These are phyloP conservation scores for Lumnitzera racemosa DNA, from an alignment of 345 rosid species.

Conservation along the genomic window DNA sequence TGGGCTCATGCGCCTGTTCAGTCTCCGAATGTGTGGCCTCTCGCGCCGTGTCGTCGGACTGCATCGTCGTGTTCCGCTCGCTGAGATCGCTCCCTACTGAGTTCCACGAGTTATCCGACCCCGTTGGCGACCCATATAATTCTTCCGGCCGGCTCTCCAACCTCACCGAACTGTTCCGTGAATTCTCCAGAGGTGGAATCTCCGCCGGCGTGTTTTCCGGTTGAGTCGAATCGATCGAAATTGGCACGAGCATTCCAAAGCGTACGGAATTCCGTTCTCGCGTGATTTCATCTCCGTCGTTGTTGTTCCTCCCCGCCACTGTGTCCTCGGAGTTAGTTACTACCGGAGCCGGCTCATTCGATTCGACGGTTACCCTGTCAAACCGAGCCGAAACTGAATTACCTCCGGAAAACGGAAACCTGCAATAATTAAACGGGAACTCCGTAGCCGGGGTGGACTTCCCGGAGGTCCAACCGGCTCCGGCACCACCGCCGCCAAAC, in stretches of 20 bases:
- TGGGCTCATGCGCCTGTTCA: slow-evolving; percentile 23
- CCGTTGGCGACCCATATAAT: neutral
- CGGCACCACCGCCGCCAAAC: slow-evolving; percentile 27
- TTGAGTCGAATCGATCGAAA: slow-evolving; percentile 10
- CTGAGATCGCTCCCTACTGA: neutral
- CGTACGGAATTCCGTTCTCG: slow-evolving; percentile 43
- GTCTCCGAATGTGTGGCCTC: slow-evolving; percentile 13
- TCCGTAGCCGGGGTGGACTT: slow-evolving; percentile 52
- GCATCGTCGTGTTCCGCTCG: neutral
- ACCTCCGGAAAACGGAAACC: slow-evolving; percentile 21
- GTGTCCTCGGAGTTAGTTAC: slow-evolving; percentile 2
- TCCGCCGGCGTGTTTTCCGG: slow-evolving; percentile 20
- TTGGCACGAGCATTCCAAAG: slow-evolving; percentile 16
- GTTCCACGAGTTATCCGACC: slow-evolving; percentile 2
- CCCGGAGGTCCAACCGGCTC: slow-evolving; percentile 63
- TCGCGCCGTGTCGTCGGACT: no score
- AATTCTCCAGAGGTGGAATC: slow-evolving; percentile 28
- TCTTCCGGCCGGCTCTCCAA: neutral
- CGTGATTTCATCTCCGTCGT: slow-evolving; percentile 17
- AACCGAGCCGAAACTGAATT: slow-evolving; percentile 19
- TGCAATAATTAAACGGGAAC: slow-evolving; percentile 22
- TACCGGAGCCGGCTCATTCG: slow-evolving; percentile 11
- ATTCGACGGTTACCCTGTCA: slow-evolving; percentile 5
- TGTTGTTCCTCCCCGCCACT: slow-evolving; percentile 3
- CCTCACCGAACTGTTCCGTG: slow-evolving; percentile 45